These are phyloP conservation scores for Sicyos edulis DNA, from an alignment of 306 rosid genomes.

Conservation along the genomic window DNA sequence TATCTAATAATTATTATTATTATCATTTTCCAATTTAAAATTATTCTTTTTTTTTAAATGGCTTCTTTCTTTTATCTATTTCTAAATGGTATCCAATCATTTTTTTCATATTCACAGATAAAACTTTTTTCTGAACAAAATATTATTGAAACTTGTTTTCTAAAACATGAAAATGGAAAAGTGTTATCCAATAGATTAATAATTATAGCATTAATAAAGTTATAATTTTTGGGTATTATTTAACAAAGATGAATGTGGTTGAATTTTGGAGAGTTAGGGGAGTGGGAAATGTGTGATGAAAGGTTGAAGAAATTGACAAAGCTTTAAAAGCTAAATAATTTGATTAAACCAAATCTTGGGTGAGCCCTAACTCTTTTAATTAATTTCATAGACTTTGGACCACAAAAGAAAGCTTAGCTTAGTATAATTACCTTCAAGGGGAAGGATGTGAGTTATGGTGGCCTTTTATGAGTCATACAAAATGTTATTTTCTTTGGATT, in stretches of 20 bases:
- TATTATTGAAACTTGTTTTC: too few species aligned
- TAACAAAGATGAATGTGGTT: background rate
- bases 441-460: slow-evolving; percentile 17
- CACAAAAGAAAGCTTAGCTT: background rate
- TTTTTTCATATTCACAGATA: too few species aligned
- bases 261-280: background rate
- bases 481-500: slow-evolving; percentile 11
- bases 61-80: too few species aligned
- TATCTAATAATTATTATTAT: too few species aligned
- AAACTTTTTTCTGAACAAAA: too few species aligned
- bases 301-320: background rate
- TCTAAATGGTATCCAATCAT: too few species aligned
- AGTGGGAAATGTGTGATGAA: background rate
- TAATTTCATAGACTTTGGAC: slow-evolving; percentile 3
- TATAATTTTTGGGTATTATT: background rate
- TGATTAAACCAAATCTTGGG: slow-evolving; percentile 2
- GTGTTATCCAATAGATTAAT: too few species aligned
- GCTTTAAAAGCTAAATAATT: background rate
- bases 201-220: too few species aligned
- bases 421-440: background rate
- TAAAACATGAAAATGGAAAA: too few species aligned
- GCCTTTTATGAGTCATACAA: slow-evolving; percentile 16
- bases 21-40: too few species aligned
- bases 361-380: background rate
- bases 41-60: too few species aligned